Conservation (phyloP, 1,139 yeast species). For the Saccharomyces hybrid region DNA sequence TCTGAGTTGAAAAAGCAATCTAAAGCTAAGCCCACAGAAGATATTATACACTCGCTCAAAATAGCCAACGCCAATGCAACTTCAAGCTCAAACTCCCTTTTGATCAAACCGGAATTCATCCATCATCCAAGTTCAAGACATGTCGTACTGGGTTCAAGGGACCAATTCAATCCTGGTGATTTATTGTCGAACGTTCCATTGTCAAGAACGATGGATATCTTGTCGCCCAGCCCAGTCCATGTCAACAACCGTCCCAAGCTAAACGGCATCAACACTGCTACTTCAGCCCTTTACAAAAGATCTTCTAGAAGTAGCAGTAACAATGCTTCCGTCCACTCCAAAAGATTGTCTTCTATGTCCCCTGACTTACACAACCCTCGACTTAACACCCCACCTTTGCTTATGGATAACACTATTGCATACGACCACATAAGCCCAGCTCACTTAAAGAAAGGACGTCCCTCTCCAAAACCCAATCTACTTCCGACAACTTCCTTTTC, state of each 20-base stretch:
- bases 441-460: neutral
- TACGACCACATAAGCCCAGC: neutral
- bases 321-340: neutral
- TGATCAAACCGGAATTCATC: slow-evolving; percentile 7
- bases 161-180: slow-evolving; percentile 72
- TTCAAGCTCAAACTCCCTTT: slow-evolving; percentile 5
- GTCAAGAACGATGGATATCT: slow-evolving; percentile 38
- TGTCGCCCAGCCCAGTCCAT: neutral
- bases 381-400: neutral
- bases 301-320: neutral
- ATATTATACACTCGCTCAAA: slow-evolving; percentile 9
- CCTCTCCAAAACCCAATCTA: neutral
- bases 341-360: neutral
- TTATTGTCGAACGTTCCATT: slow-evolving; percentile 74
- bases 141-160: slow-evolving; percentile 55
- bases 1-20: neutral
- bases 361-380: neutral
- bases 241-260: neutral
- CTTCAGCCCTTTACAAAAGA: neutral
- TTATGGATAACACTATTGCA: neutral
- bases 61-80: slow-evolving; percentile 3
- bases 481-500: slow-evolving; percentile 38
- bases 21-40: slow-evolving; percentile 7
- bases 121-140: slow-evolving; percentile 43
- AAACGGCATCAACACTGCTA: neutral